Base-by-base conservation (phyloP, 164 flowering plant species). In the Tetracentron sinense region DNA sequence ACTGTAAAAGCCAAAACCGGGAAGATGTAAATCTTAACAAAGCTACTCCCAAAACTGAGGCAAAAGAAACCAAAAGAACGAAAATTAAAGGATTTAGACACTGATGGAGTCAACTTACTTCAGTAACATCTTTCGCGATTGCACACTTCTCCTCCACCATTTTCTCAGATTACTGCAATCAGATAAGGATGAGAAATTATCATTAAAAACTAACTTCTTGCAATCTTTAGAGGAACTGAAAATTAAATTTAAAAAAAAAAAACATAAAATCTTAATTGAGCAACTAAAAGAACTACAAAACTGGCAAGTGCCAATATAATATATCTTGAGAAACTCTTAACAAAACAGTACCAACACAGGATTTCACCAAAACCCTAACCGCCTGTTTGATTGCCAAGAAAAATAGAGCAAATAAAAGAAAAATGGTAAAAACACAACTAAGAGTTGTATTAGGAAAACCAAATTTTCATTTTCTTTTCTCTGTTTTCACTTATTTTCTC, bases 71-170 rank as follows among this genome's bases (percentile, higher is more conserved):
- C 26, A 42, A 21, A 33, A 28, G 8, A 14, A 4, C 7, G 22
- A 35, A 15, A 15, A 14, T 14, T 22, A 58, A 33, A 6, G 44
- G 44, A 4, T 26, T 46, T 28, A 28, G n/a, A 30, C 20, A 22
- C n/a, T 14, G 14, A 48, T 2, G 42, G 10, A 5, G 7, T 44
- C 10, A 7, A 48, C 80, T 80, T 73, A 85, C 90, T 72, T 84
- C 86, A 46, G 90, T 84, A 29, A 85, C 87, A 80, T 85, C 90
- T 67, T 85, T 84, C 0, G 87, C 87, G 54, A 88, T 85, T 19
- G 10, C 38, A 55, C 48, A 29, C 71, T 62, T 78, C 56, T 74
- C 80, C 59, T 72, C 88, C 61, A 65, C 83, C 86, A 82, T 84
- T 53, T 68, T 62, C 26, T 55, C 54, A 61, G 63, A 67, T 54